Evolutionary conservation across 371 early-diverging fungal species (phyloP), one percentile per base, ranked within the genome.

Genomic region (Cokeromyces recurvatus): DNA sequence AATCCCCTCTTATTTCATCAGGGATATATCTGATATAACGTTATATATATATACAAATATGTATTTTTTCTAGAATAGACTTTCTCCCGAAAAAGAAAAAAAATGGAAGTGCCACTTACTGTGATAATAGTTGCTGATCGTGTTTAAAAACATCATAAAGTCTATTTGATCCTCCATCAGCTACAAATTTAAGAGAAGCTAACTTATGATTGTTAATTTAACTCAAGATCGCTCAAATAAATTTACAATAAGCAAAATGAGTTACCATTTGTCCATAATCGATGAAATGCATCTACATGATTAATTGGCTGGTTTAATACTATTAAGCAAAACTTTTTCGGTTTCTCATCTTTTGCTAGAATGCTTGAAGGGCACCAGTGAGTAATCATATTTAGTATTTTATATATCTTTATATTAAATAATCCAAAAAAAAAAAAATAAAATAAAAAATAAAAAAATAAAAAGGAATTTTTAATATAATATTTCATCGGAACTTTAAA

Each of bases 101-200:
- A n/a, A n/a, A n/a, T n/a, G n/a, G n/a, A n/a, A n/a, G n/a, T 27
- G 25, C 15, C 39, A 20, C 29, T 29, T 31, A 4, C 14, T 22
- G 49, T 40, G 46, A 64, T 25, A 79, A 62, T 38, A 68, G 55
- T 24, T 56, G 62, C 21, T 32, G 40, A 8, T 81, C 77, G 16
- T 66, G 55, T 17, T 55, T 60, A 21, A 89, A 78, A 1, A 73
- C 52, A 47, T 89, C 87, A 48, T 84, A 89, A 19, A 96, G 68
- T 24, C 89, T 74, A 64, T 96, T 96, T 20, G 89, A 85, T 6
- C 92, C 96, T 10, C 95, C 96, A 56, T 95, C 96, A 5, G 92
- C 91, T 49, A 92, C 91, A 21, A 92, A 68, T 4, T 74, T 68
- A 39, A 81, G 62, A 1, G 69, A 50, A 5, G 92, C 94, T 81